These are phyloP conservation scores for Fusarium staphyleae DNA, from an alignment of 2,329 filamentous ascomycete species.

Conservation along the genomic window DNA sequence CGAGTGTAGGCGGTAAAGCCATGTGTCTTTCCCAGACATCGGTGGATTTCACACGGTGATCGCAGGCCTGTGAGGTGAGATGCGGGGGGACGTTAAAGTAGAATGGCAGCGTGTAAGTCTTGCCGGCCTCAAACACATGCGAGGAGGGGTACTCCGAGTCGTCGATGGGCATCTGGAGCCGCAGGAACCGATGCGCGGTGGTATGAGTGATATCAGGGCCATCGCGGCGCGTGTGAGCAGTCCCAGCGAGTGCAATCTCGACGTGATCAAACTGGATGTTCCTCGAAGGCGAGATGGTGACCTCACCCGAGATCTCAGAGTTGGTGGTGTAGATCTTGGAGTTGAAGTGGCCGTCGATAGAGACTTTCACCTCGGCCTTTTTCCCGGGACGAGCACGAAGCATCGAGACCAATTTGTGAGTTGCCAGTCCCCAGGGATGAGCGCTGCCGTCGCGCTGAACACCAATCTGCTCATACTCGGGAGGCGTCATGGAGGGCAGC, in stretches of 20 bases:
- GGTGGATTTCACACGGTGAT: constrained; percentile 14
- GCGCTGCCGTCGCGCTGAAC: constrained; percentile 12
- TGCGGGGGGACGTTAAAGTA: constrained; percentile 36
- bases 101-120: constrained; percentile 34
- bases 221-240: constrained; percentile 28
- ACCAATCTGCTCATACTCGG: constrained; percentile 29
- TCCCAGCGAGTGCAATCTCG: constrained; percentile 31
- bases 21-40: constrained; percentile 28
- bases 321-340: constrained; percentile 38
- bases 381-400: constrained; percentile 16
- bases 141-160: constrained; percentile 23
- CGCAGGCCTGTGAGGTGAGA: constrained; percentile 29
- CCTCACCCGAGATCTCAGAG: constrained; percentile 34
- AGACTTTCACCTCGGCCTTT: constrained; percentile 19
- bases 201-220: constrained; percentile 31
- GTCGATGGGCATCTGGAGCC: constrained; percentile 33
- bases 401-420: constrained; percentile 8
- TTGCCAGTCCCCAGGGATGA: constrained; percentile 22
- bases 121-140: constrained; percentile 20
- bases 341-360: constrained; percentile 34
- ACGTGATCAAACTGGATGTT: constrained; percentile 27
- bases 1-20: constrained; percentile 28
- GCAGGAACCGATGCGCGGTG: constrained; percentile 34
- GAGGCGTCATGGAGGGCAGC: constrained; percentile 13
- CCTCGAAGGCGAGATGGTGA: constrained; percentile 19